Evolutionary conservation across 305 asterid genomes (phyloP), one percentile per base, ranked within the genome.

Genomic region (Andrographis paniculata): DNA sequence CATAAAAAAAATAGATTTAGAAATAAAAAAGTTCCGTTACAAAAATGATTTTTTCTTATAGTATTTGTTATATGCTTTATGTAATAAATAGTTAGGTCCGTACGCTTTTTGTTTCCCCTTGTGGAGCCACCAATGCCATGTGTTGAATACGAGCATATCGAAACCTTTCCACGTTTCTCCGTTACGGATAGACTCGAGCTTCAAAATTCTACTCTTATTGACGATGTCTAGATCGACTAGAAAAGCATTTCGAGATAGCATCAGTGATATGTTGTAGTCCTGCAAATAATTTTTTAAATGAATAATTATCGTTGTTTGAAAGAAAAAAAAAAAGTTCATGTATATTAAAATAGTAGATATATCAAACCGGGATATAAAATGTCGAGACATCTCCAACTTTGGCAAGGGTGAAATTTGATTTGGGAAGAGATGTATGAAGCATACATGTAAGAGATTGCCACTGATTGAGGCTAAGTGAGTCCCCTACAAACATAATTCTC

Each of bases 101-200:
- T 58, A 76, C 91, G 92, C 60, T 60, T 68, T 73, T 50, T 52
- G 43, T 24, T 35, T 66, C 63, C 91, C 94, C 52, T 80, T 84
- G 55, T 75, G 94, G 20, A 73, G 79, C 94, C 92, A 84, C 94
- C 87, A 80, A 58, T 83, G 94, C 83, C 87, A 80, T 12, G 92
- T 64, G 17, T 77, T 80, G 58, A 84, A 84, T 49, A 84, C 65
- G 24, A 84, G 92, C 80, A 84, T 58, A 22, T 84, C 85, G 17
- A 37, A 50, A 4, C 78, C 88, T 69, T 53, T 77, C 92, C 85
- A 77, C 8, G 77, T 53, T 15, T 63, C 54, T 8, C 87, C 92
- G 60, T 75, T 70, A 56, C 55, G 21, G 45, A 80, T 77, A 0
- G 87, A 77, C 20, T 73, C 92, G 17, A 80, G 70, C 62, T 67